Conservation (phyloP, 148 eudicot species). For the Agrostemma githago region DNA sequence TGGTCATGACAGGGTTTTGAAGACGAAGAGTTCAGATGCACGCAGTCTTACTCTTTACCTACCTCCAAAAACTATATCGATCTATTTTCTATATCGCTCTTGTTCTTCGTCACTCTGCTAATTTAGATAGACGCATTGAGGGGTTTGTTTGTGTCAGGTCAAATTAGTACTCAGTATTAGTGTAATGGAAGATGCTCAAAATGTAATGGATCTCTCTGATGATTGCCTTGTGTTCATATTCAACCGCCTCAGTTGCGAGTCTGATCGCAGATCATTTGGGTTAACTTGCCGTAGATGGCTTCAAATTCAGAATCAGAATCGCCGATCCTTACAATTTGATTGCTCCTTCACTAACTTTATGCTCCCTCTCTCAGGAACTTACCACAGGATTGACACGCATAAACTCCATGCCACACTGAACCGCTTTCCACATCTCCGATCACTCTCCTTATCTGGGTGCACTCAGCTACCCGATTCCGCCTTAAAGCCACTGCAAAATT, state of each 20-base stretch:
- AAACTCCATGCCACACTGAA: conserved; percentile 38
- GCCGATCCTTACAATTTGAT: conserved; percentile 43
- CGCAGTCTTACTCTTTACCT: too few species aligned
- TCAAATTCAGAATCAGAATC: conserved; percentile 51
- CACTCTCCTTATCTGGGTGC: conserved; percentile 60
- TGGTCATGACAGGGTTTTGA: too few species aligned
- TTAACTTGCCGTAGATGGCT: conserved; percentile 66
- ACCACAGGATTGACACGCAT: conserved; percentile 24
- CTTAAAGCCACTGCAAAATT: conserved; percentile 28
- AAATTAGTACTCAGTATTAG: neutral
- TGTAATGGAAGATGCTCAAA: conserved; percentile 16
- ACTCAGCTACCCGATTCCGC: conserved; percentile 49
- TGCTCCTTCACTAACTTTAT: conserved; percentile 39
- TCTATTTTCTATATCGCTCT: neutral
- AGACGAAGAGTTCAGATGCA: too few species aligned
- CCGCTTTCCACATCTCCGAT: conserved; percentile 43
- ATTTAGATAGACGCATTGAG: neutral
- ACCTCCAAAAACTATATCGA: too few species aligned
- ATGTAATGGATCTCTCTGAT: conserved; percentile 52
- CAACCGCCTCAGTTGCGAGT: conserved; percentile 30
- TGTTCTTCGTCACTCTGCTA: neutral
- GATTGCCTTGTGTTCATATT: conserved; percentile 56
- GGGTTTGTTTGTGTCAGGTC: neutral
- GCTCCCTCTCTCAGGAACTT: conserved; percentile 24
- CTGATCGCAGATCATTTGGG: conserved; percentile 66